Evolutionary conservation across 148 eudicot species (phyloP).

Genomic region (Amaranthus hypochondriacus): DNA sequence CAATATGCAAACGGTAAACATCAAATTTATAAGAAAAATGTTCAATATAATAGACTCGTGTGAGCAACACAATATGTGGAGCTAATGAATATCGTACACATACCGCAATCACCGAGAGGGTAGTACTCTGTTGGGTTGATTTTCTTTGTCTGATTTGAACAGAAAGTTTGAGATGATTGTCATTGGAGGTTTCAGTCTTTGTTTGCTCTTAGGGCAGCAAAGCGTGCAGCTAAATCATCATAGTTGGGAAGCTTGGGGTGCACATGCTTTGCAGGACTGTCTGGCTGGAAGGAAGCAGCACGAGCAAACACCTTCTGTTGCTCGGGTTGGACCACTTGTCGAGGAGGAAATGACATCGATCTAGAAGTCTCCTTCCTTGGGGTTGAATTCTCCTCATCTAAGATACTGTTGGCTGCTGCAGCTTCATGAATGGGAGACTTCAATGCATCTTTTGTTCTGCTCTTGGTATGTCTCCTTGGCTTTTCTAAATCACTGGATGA

Average conservation of each 20-base stretch:
- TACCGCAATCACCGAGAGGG: conserved; percentile 5
- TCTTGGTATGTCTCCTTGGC: conserved; percentile 36
- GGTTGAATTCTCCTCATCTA: conserved; percentile 21
- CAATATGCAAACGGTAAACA: conserved; percentile 12
- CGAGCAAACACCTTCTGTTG: conserved; percentile 55
- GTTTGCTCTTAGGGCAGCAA: conserved; percentile 70
- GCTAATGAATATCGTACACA: conserved; percentile 13
- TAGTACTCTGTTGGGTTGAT: conserved; percentile 6
- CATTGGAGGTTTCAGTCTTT: conserved; percentile 26
- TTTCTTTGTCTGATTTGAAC: not conserved
- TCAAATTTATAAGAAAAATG: conserved; percentile 17
- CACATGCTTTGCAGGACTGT: conserved; percentile 69
- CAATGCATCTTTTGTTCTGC: conserved; percentile 18
- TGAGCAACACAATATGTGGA: conserved; percentile 4
- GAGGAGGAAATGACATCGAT: conserved; percentile 70
- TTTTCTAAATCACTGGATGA: conserved; percentile 43
- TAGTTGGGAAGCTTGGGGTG: conserved; percentile 96
- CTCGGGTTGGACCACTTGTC: conserved; percentile 38
- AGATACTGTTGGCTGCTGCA: conserved; percentile 10
- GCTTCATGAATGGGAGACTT: conserved; percentile 28
- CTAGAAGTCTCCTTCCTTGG: conserved; percentile 41
- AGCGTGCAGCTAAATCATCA: conserved; percentile 89
- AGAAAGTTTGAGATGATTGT: conserved; percentile 13
- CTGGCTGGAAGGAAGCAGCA: conserved; percentile 72
- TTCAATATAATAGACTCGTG: conserved; percentile 1